These are phyloP conservation scores for Verruconis gallopava DNA, from an alignment of 2,329 filamentous ascomycete genomes.

Conservation along the genomic window DNA sequence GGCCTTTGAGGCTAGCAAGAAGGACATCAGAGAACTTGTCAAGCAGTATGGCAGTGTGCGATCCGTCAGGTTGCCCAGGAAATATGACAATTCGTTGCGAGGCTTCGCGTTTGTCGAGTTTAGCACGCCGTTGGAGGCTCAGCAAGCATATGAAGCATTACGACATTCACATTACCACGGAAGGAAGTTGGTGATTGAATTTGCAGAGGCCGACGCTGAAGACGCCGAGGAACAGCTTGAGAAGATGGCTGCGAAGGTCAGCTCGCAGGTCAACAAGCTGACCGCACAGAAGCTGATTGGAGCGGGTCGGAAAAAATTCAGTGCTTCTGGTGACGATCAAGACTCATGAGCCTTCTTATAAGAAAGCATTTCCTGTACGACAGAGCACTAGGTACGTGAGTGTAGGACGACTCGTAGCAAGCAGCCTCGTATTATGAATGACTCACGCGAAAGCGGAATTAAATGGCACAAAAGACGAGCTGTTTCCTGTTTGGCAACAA, in stretches of 20 bases:
- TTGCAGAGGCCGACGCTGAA: conserved; percentile 73
- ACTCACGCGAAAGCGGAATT: no score
- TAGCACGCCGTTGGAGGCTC: conserved; percentile 76
- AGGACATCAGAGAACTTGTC: conserved; percentile 77
- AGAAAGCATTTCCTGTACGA: no score
- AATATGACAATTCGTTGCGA: conserved; percentile 76
- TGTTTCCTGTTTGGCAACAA: no score
- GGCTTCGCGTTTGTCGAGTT: conserved; percentile 98
- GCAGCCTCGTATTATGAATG: no score
- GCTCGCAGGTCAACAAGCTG: conserved; percentile 79
- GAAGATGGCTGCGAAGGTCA: conserved; percentile 94
- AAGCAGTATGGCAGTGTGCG: conserved; percentile 83
- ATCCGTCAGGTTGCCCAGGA: conserved; percentile 87
- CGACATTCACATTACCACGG: conserved; percentile 89
- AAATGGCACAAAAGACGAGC: no score
- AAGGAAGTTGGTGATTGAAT: conserved; percentile 78
- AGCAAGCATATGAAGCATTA: conserved; percentile 80
- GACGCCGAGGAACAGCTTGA: conserved; percentile 93
- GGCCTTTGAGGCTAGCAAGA: conserved; percentile 89
- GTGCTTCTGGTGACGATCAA: conserved; percentile 48
- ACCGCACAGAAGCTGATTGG: conserved; percentile 79
- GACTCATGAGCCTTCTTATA: conserved; percentile 21
- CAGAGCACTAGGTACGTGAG: no score
- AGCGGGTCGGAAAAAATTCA: conserved; percentile 76
- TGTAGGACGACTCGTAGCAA: no score